phyloP scores from a whole-genome alignment of 805 yeast species.

The Tetrapisispora iriomotensis region DNA sequence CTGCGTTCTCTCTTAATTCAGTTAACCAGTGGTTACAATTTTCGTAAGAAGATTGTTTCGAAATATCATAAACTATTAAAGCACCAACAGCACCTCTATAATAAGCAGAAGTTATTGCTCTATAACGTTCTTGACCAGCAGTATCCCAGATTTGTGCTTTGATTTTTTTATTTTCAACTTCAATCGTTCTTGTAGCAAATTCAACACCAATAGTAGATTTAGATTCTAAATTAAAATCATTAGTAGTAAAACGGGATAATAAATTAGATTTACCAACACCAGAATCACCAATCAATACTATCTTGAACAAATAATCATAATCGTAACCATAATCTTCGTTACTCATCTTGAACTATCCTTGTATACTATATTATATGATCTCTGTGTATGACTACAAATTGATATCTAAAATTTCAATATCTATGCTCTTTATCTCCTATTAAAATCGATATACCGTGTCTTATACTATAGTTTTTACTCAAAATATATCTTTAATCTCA shows the following conservation, averaged over 20 bases:
- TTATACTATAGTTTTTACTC: no score
- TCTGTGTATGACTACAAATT: no score
- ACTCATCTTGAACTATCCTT: conserved; percentile 17
- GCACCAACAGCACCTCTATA: conserved; percentile 99
- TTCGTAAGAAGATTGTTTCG: conserved; percentile 81
- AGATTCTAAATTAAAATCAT: conserved; percentile 90
- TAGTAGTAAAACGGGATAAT: conserved; percentile 85
- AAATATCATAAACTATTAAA: conserved; percentile 85
- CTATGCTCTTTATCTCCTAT: no score
- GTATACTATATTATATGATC: no score
- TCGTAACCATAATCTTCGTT: conserved; percentile 65
- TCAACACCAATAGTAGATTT: conserved; percentile 96
- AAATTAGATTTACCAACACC: conserved; percentile 96
- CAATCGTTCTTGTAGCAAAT: conserved; percentile 92
- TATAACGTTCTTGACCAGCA: conserved; percentile 97
- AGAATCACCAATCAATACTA: conserved; percentile 92
- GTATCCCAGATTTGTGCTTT: conserved; percentile 97
- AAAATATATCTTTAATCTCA: no score
- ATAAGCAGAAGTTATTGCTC: conserved; percentile 95
- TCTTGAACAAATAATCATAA: conserved; percentile 86
- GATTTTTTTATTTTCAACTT: conserved; percentile 71
- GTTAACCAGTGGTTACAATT: conserved; percentile 82
- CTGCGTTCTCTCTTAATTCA: conserved; percentile 84
- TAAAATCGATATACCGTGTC: no score
- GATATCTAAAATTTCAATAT: no score